Evolutionary conservation across 805 yeast genomes (phyloP).

Genomic region (Blastobotrys robertii): DNA sequence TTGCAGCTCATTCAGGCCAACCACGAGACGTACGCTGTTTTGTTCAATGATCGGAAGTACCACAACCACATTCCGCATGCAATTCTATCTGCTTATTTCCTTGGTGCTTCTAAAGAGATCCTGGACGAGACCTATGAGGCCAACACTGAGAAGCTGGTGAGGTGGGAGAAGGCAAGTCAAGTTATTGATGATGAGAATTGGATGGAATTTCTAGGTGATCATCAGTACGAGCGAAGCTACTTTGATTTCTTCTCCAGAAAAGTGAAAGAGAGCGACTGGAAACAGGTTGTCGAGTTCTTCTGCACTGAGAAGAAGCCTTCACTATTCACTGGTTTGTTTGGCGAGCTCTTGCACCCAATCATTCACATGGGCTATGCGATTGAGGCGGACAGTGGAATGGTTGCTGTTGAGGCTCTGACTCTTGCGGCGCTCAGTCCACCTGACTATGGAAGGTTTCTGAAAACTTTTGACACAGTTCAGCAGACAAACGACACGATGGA

Average conservation of each 20-base stretch:
- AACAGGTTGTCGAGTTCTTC: constrained; percentile 15
- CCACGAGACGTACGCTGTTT: constrained; percentile 22
- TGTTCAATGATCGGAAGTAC: constrained; percentile 19
- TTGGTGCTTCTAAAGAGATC: constrained; percentile 28
- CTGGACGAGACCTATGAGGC: constrained; percentile 24
- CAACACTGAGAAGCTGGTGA: constrained; percentile 9
- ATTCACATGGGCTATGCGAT: constrained; percentile 29
- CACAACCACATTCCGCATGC: constrained; percentile 26
- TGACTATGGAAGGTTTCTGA: constrained; percentile 1
- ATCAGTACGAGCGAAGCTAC: constrained; percentile 26
- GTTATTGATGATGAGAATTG: constrained; percentile 29
- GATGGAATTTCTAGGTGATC: constrained; percentile 22
- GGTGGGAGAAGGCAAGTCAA: constrained; percentile 30
- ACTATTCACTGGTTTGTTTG: constrained; percentile 15
- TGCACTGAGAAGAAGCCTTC: constrained; percentile 2
- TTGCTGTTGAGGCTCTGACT: constrained; percentile 29
- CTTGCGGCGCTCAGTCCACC: constrained; percentile 11
- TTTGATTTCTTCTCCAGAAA: constrained; percentile 31
- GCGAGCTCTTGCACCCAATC: constrained; percentile 25
- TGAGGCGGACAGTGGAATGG: constrained; percentile 25
- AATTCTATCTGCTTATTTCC: constrained; percentile 26
- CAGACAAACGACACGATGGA: constrained; percentile 13
- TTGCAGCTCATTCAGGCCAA: constrained; percentile 4
- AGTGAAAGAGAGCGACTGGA: constrained; percentile 25
- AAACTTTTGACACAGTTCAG: background rate